phyloP scores from a whole-genome alignment of 352 stramenopile species.

The Globisporangium emineosum region DNA sequence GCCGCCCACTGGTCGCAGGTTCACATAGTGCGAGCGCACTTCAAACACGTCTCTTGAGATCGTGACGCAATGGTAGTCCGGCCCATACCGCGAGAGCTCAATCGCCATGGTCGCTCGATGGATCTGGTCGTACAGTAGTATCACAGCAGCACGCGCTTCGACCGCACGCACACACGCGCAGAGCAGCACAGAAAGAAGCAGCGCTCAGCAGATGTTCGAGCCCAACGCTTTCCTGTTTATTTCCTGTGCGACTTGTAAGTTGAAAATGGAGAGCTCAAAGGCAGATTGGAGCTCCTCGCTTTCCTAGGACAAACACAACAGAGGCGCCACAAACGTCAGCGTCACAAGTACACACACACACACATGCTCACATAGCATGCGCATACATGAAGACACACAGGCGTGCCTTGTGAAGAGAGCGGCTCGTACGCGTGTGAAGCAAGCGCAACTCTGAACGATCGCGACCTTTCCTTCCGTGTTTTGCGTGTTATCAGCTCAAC shows the following conservation, averaged over 20 bases:
- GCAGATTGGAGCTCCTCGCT: slow-evolving; percentile 2
- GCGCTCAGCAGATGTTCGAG: too few relatives aligned
- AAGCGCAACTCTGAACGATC: slow-evolving; percentile 4
- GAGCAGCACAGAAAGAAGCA: background rate
- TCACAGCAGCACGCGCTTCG: background rate
- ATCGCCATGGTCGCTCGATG: slow-evolving; percentile 35
- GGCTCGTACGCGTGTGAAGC: slow-evolving; percentile 2
- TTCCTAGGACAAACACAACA: background rate
- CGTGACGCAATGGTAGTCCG: slow-evolving; percentile 80
- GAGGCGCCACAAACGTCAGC: too few relatives aligned
- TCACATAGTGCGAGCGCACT: slow-evolving; percentile 79
- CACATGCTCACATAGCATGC: background rate
- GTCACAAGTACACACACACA: background rate
- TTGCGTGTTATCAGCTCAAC: slow-evolving; percentile 8
- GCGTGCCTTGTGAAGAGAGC: background rate
- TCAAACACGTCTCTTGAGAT: slow-evolving; percentile 82
- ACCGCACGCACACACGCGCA: background rate
- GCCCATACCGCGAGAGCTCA: slow-evolving; percentile 72
- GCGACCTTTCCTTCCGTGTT: slow-evolving; percentile 15
- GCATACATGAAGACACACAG: background rate
- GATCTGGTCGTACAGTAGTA: background rate
- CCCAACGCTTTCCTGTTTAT: too few relatives aligned
- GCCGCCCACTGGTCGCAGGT: slow-evolving; percentile 70
- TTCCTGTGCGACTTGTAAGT: background rate
- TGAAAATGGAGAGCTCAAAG: background rate